phyloP scores from a whole-genome alignment of 2,329 filamentous ascomycete species.

The Aspergillus felis region DNA sequence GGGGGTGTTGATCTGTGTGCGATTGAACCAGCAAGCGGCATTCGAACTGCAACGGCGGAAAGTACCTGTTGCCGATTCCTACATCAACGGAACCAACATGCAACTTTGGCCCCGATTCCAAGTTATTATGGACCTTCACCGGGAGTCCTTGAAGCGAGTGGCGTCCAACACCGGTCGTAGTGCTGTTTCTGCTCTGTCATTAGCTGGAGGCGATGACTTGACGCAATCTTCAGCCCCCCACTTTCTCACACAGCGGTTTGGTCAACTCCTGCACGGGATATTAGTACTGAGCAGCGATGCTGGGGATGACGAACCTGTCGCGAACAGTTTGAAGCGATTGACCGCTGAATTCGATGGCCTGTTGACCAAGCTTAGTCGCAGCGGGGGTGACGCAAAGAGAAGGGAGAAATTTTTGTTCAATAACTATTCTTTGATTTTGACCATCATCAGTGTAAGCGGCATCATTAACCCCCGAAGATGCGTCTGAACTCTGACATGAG shows the following conservation, averaged over 20 bases:
- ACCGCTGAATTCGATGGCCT: conserved; percentile 80
- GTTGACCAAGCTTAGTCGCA: conserved; percentile 72
- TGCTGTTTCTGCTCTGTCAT: conserved; percentile 50
- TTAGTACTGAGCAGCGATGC: conserved; percentile 80
- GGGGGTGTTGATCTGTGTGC: conserved; percentile 84
- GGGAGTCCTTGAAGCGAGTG: conserved; percentile 71
- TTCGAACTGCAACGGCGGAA: conserved; percentile 92
- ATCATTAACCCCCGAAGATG: not conserved
- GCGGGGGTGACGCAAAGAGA: conserved; percentile 72
- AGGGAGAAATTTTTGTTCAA: conserved; percentile 87
- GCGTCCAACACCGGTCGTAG: conserved; percentile 47
- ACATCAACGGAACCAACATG: conserved; percentile 95
- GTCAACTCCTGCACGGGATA: conserved; percentile 83
- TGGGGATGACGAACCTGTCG: conserved; percentile 89
- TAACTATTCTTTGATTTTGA: conserved; percentile 91
- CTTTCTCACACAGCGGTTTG: conserved; percentile 90
- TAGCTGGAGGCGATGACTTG: conserved; percentile 47
- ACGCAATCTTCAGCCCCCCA: conserved; percentile 66
- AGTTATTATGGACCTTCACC: conserved; percentile 87
- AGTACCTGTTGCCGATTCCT: conserved; percentile 81
- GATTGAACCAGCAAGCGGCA: conserved; percentile 87
- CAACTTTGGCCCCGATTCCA: conserved; percentile 95
- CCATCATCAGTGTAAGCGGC: conserved; percentile 69
- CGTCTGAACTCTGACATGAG: conserved; percentile 8
- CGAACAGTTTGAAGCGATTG: conserved; percentile 72